Evolutionary conservation across 768 basidiomycete species (phyloP), one percentile per base, ranked within the genome.

Genomic region (Harrya chromipes): DNA sequence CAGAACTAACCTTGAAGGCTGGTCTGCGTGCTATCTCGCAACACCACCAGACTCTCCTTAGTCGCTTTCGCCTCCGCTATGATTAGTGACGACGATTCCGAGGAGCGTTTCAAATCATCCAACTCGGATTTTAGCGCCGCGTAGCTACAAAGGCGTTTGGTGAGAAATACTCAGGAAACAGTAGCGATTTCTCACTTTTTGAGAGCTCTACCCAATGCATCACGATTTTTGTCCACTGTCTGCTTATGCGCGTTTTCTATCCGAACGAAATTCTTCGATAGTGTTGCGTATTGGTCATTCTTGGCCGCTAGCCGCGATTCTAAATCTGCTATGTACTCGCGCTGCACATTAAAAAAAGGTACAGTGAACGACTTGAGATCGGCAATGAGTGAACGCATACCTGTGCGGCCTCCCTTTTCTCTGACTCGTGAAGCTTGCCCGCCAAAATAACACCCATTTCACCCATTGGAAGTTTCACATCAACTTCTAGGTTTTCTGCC

Each of bases 91-190:
- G 64, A 65, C 5, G 60, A 57, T 17, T 63, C 49, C 20, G 60
- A 58, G 9, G 56, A 56, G 17, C 43, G 43, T 39, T 63, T 67
- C 8, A 74, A 52, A 12, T 55, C 45, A 33, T 66, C 65, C 21
- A 72, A 44, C 17, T 57, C 56, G 21, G 50, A 65, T 47, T 67
- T 68, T 13, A 74, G 62, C 31, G 47, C 53, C 14, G 60, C 43
- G 46, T 61, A 65, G 43, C 72, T 73, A 45, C 17, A 6, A 2
- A 37, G 17, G 36, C 16, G 39, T 40, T 45, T 12, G 17, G 42
- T 52, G 33, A 55, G 49, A 45, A 17, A 12, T 16, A 13, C 6
- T 29, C 19, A 6, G 24, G 38, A 40, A 46, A 45, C 8, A 23
- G 20, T 2, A 10, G 20, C 17, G 11, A 43, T 19, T 23, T 14